Percentiles rank a stretch among this genome's conserved stretches.
Conservation (phyloP, 2,329 filamentous ascomycete genomes). For the Coleophoma crateriformis region DNA sequence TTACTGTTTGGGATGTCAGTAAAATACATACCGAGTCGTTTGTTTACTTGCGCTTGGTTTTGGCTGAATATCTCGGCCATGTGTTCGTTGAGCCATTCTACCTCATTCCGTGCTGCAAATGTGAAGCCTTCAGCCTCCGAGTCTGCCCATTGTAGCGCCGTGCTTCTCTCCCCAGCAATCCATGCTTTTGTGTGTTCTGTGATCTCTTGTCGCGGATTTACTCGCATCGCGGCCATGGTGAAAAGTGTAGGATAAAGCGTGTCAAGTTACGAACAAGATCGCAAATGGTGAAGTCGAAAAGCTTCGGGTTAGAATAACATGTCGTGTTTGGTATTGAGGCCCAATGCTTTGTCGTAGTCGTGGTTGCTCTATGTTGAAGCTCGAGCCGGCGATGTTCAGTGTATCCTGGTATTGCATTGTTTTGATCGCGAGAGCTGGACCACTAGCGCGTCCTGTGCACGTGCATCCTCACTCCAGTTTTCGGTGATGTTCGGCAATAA, state of each 20-base stretch:
- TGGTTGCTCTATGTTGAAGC: slow-evolving; percentile 12
- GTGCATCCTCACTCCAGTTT: slow-evolving; percentile 1
- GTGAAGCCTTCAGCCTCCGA: slow-evolving; percentile 90
- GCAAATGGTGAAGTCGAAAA: too few species aligned
- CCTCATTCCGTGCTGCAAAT: slow-evolving; percentile 85
- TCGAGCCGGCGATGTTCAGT: slow-evolving; percentile 5
- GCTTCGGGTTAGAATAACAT: slow-evolving; percentile 17
- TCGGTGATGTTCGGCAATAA: slow-evolving; percentile 11
- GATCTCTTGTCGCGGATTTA: slow-evolving; percentile 55
- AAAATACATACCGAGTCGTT: slow-evolving; percentile 3
- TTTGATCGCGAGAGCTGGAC: slow-evolving; percentile 13
- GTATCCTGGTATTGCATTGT: slow-evolving; percentile 8
- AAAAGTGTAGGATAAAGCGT: slow-evolving; percentile 24
- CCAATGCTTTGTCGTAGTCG: slow-evolving; percentile 6
- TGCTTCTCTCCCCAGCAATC: slow-evolving; percentile 78
- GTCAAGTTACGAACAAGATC: slow-evolving; percentile 7
- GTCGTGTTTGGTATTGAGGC: slow-evolving; percentile 4
- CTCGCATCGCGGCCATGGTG: slow-evolving; percentile 27
- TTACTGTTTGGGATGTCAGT: slow-evolving; percentile 52
- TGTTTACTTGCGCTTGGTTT: slow-evolving; percentile 70
- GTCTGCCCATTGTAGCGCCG: slow-evolving; percentile 68
- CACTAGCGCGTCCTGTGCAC: slow-evolving; percentile 6
- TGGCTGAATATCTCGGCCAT: slow-evolving; percentile 91
- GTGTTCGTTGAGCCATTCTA: slow-evolving; percentile 98
- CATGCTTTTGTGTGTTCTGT: slow-evolving; percentile 67